phyloP scores from a whole-genome alignment of 805 yeast genomes.

The Candida krabiensis region DNA sequence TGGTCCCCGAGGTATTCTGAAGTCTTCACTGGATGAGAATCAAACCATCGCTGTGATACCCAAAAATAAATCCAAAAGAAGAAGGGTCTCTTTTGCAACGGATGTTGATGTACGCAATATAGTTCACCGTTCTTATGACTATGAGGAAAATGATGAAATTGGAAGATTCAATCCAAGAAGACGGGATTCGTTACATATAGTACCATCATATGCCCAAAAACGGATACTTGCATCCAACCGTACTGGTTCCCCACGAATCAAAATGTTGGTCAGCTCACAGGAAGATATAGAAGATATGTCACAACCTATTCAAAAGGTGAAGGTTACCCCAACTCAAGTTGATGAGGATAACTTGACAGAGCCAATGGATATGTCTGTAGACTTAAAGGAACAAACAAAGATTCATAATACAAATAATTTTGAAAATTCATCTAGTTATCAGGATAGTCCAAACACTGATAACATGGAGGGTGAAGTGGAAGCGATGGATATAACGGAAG shows the following conservation, averaged over 20 bases:
- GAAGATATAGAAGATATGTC: slow-evolving; percentile 17
- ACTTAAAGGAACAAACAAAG: slow-evolving; percentile 7
- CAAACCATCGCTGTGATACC: slow-evolving; percentile 40
- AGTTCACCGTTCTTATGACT: slow-evolving; percentile 38
- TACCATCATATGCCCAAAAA: slow-evolving; percentile 24
- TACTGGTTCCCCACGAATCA: background rate
- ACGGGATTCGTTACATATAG: slow-evolving; percentile 31
- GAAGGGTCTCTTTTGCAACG: slow-evolving; percentile 78
- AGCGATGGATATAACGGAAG: slow-evolving; percentile 12
- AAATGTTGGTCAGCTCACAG: background rate
- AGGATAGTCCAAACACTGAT: background rate
- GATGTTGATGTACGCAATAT: slow-evolving; percentile 63
- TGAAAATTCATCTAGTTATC: background rate
- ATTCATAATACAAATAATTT: background rate
- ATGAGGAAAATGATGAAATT: slow-evolving; percentile 9
- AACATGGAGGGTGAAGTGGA: slow-evolving; percentile 2
- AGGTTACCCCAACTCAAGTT: slow-evolving; percentile 5
- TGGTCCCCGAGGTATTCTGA: slow-evolving; percentile 41
- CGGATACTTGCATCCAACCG: background rate
- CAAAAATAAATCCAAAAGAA: slow-evolving; percentile 25
- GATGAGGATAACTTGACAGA: slow-evolving; percentile 28
- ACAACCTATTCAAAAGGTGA: slow-evolving; percentile 11
- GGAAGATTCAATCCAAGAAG: slow-evolving; percentile 24
- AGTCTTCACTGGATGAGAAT: slow-evolving; percentile 31
- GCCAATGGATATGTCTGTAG: slow-evolving; percentile 28